These are phyloP conservation scores for Graphilbum ipis-grandicollis DNA, from an alignment of 2,329 filamentous ascomycete species.

Conservation along the genomic window DNA sequence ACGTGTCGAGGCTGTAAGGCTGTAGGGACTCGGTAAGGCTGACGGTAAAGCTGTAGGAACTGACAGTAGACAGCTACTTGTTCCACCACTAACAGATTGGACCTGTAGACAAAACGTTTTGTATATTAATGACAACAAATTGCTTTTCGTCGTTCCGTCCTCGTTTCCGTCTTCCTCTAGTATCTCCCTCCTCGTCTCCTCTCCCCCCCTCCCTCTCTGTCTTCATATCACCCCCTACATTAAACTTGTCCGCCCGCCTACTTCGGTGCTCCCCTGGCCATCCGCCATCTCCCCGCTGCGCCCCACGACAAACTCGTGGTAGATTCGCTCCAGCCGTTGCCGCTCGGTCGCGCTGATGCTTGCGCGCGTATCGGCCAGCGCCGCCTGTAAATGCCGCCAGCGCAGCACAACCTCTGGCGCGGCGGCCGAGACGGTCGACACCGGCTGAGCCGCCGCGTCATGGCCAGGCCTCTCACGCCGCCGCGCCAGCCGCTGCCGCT, in stretches of 20 bases:
- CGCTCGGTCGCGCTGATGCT: conserved; percentile 72
- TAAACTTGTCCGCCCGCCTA: conserved; percentile 81
- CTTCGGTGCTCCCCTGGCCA: conserved; percentile 78
- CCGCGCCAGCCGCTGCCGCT: conserved; percentile 56
- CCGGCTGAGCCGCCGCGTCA: conserved; percentile 12
- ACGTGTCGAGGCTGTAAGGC: conserved; percentile 23
- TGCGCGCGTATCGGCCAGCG: conserved; percentile 58
- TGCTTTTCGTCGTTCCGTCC: no score
- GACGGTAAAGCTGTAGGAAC: background rate
- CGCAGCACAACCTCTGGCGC: conserved; percentile 55
- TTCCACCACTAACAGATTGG: no score
- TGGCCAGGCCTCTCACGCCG: conserved; percentile 46
- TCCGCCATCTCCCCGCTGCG: conserved; percentile 90
- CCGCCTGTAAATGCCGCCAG: conserved; percentile 69
- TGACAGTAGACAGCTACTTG: no score
- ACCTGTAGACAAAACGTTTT: no score
- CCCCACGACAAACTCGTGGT: conserved; percentile 81
- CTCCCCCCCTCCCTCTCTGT: background rate
- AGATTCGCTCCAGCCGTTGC: conserved; percentile 59
- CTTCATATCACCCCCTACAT: conserved; percentile 40
- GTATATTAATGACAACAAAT: no score
- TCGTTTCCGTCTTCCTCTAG: no score
- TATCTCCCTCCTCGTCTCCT: background rate
- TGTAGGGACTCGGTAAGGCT: background rate
- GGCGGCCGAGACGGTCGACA: conserved; percentile 11